Base-by-base conservation (phyloP, 2,329 filamentous ascomycete species). In the Pyrenophora seminiperda region DNA sequence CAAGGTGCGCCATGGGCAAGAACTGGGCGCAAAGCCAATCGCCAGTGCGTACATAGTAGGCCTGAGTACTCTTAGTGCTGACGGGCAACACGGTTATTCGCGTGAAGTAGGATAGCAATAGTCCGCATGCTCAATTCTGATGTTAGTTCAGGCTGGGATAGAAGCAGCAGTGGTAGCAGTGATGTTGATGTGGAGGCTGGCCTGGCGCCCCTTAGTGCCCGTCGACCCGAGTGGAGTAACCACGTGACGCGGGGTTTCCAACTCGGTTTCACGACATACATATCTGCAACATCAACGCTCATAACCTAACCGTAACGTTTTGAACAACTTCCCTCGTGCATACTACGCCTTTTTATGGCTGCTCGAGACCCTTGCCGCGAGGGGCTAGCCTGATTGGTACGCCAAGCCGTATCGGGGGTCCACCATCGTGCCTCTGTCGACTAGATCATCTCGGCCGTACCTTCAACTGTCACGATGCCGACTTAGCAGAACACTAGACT, bases 361-460 rank as follows among this genome's bases (percentile, higher is more conserved):
- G 10, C 17, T 20, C 33, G 17, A 4, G 19, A 36, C 33, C 33
- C 24, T 11, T 27, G 24, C 24, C 9, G 24, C 7, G 41, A 40
- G 31, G 31, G 31, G 34, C 24, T 36, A 20, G 41, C 15, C 31
- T 15, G 15, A 43, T 22, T 31, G 20, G 29, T 22, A 19, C 18
- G 34, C 42, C 19, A 31, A 40, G 43, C 30, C 13, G 15, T n/a
- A 4, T 27, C 27, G 3, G 9, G 14, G 41, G 41, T 43, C 36
- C 41, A 43, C 41, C 41, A 38, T 34, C 30, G 41, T 36, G 20
- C 41, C 41, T 31, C 34, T 27, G 29, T 37, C 22, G 41, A 46
- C 37, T 41, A 24, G 42, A 31, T 19, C 37, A 46, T 15, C 41
- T 50, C 41, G 47, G 47, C 47, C 34, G 14, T 33, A 19, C 27